Percentiles rank a stretch among this genome's conserved stretches.
These are phyloP conservation scores for Hura crepitans DNA, from an alignment of 441 rosid species.

Conservation along the genomic window DNA sequence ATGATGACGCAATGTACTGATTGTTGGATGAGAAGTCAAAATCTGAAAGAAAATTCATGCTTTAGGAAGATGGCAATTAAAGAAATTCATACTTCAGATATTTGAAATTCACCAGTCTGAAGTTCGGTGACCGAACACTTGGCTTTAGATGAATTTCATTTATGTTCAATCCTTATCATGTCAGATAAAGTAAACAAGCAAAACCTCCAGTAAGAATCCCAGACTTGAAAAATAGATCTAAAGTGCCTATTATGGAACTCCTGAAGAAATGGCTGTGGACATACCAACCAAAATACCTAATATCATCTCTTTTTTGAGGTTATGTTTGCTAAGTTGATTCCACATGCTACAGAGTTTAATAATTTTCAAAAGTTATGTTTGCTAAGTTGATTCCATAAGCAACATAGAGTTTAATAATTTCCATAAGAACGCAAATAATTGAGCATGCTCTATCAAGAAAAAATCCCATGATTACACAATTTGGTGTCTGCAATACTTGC, in stretches of 20 bases:
- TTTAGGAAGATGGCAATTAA: constrained; percentile 23
- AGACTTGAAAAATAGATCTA: not conserved
- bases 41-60: constrained; percentile 46
- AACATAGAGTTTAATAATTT: not conserved
- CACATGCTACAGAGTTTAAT: not conserved
- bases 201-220: not conserved
- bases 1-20: constrained; percentile 89
- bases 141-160: not conserved
- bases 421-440: not conserved
- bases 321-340: not conserved
- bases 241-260: not conserved
- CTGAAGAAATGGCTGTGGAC: not conserved
- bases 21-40: constrained; percentile 96
- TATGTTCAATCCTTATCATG: not conserved
- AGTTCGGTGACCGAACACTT: not conserved
- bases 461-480: not conserved
- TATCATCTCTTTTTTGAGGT: not conserved
- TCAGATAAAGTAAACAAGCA: not conserved
- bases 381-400: not conserved
- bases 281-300: not conserved
- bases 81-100: constrained; percentile 11
- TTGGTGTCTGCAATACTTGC: not conserved
- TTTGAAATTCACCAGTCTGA: constrained; percentile 3
- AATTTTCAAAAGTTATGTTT: not conserved
- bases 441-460: not conserved